phyloP scores from a whole-genome alignment of 1,284 basidiomycete genomes.

The Ustilago lituana region DNA sequence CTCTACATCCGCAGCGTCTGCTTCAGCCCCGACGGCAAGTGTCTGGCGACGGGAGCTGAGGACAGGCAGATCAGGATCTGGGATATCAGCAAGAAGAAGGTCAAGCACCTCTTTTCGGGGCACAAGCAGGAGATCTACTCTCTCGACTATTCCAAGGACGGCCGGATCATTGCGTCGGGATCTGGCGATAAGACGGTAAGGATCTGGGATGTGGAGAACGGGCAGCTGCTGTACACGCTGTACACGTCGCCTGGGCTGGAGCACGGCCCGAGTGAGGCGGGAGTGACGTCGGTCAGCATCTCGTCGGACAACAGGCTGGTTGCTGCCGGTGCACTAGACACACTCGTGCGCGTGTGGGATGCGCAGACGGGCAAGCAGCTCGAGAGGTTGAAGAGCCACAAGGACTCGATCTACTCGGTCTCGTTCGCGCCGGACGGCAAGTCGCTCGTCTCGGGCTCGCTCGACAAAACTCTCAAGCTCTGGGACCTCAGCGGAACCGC shows the following conservation, averaged over 20 bases:
- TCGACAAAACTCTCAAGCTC: constrained; percentile 86
- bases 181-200: constrained; percentile 89
- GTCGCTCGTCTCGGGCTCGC: constrained; percentile 79
- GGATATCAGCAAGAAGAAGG: constrained; percentile 78
- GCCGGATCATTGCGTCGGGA: constrained; percentile 83
- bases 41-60: constrained; percentile 65
- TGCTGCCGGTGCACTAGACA: constrained; percentile 84
- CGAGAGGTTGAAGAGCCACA: constrained; percentile 81
- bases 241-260: constrained; percentile 68
- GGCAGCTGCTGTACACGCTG: constrained; percentile 66
- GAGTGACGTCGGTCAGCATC: constrained; percentile 78
- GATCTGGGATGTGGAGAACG: constrained; percentile 83
- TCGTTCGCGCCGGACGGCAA: constrained; percentile 87
- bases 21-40: constrained; percentile 65
- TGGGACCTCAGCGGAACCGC: constrained; percentile 79
- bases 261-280: constrained; percentile 75
- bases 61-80: constrained; percentile 70
- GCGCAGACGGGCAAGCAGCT: constrained; percentile 77
- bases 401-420: constrained; percentile 83
- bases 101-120: constrained; percentile 77
- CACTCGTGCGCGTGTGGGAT: constrained; percentile 87
- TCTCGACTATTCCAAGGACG: constrained; percentile 81
- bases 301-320: constrained; percentile 82
- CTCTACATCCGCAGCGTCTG: constrained; percentile 66
- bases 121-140: constrained; percentile 92